Base-by-base conservation (phyloP, 2,329 filamentous ascomycete genomes). In the Tricladium varicosporioides region DNA sequence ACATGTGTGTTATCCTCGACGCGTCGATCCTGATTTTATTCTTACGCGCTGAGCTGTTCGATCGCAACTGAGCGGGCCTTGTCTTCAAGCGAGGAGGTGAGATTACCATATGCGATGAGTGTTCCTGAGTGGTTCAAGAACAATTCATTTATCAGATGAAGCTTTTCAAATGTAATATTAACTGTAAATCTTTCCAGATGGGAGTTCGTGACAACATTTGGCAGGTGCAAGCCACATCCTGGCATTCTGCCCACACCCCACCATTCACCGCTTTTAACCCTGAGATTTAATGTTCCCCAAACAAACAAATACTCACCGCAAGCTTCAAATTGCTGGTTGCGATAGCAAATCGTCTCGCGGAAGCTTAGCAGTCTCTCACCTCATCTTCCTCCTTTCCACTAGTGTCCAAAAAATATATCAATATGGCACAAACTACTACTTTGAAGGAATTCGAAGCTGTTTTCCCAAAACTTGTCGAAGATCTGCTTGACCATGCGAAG, bases 391-490 rank as follows among this genome's bases (percentile, higher is more conserved):
- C 19, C 45, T 40, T 47, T 49, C 33, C 15, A 16, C 22, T 32
- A 53, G 44, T 49, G 49, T 49, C 15, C 16, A 63, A 53, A 31
- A 42, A 16, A 48, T 57, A 51, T 51, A 31, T 60, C 63, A 77
- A 69, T 52, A 86, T 85, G 82, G 81, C 83, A 44, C 76, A 94
- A 80, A 85, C 86, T 65, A 88, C 88, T 51, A 92, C 87, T 49
- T 85, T 92, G 58, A 80, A 88, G 70, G 87, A 96, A 70, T 99
- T 99, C 73, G 92, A 97, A 81, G 80, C 85, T 47, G 83, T 97
- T 72, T 97, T 92, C 78, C 91, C 91, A 55, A 87, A 87, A 74
- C 84, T 99, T 64, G 85, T 92, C 69, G 82, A 90, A 72, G 91
- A 92, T 69, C 79, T 99, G 57, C 81, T 92, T 65, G 85, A 85